Percentiles rank a stretch among this genome's conserved stretches.
phyloP scores from a whole-genome alignment of 2,329 filamentous ascomycete genomes.

The Pseudonectria foliicola region DNA sequence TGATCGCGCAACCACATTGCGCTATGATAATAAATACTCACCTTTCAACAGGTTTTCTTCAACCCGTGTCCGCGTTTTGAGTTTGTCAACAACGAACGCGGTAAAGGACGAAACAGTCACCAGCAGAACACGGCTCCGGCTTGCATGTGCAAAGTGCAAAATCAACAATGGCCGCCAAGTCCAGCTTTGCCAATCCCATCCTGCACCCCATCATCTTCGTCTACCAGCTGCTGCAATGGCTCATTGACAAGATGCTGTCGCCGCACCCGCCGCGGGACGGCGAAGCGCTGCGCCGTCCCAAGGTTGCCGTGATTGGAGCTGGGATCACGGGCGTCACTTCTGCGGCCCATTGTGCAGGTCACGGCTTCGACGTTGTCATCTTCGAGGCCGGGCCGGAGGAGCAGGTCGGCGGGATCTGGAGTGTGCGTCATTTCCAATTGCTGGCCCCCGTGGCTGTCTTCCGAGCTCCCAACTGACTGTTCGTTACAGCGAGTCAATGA shows the following conservation, averaged over 20 bases:
- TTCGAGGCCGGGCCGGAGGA: constrained; percentile 66
- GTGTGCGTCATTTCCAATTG: constrained; percentile 38
- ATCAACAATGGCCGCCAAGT: constrained; percentile 27
- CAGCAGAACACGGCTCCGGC: too few relatives aligned
- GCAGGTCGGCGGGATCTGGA: constrained; percentile 73
- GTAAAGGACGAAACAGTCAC: too few relatives aligned
- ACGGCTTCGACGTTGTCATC: constrained; percentile 75
- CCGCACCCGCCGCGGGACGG: constrained; percentile 59
- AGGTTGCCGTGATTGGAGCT: constrained; percentile 62
- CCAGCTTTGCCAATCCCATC: constrained; percentile 32
- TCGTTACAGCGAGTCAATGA: constrained; percentile 68
- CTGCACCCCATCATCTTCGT: constrained; percentile 52
- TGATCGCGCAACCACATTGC: too few relatives aligned
- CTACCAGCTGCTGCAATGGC: constrained; percentile 59
- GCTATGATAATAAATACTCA: too few relatives aligned
- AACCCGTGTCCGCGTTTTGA: too few relatives aligned
- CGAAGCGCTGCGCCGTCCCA: constrained; percentile 51
- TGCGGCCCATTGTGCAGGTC: constrained; percentile 74
- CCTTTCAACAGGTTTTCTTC: too few relatives aligned
- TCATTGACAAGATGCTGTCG: constrained; percentile 58
- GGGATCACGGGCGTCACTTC: constrained; percentile 70
- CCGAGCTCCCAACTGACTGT: background rate
- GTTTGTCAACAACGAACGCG: background rate
- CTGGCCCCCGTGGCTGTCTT: too few relatives aligned
- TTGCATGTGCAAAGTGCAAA: too few relatives aligned